Evolutionary conservation across 495 filamentous ascomycete species (phyloP).

Genomic region (Pyrenula massariospora): DNA sequence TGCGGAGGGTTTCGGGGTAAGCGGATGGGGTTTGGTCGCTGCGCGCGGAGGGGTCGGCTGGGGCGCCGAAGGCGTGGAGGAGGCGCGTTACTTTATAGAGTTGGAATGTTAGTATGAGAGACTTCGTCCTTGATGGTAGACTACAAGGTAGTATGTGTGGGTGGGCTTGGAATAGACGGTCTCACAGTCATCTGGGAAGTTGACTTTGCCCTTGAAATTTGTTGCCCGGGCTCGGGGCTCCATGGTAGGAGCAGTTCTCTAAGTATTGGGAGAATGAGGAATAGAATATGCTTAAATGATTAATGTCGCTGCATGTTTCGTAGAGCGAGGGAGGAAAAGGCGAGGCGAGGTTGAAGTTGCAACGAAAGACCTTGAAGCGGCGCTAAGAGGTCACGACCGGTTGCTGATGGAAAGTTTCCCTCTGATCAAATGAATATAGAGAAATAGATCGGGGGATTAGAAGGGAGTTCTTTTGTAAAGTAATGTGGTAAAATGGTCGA

Average conservation of each 20-base stretch:
- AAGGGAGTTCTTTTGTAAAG: too few species aligned
- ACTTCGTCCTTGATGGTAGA: background rate
- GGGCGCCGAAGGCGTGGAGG: conserved; percentile 81
- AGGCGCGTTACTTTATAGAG: conserved; percentile 50
- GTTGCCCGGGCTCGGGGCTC: conserved; percentile 67
- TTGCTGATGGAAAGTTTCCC: too few species aligned
- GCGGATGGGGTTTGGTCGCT: conserved; percentile 36
- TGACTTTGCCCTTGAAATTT: conserved; percentile 81
- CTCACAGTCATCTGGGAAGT: conserved; percentile 75
- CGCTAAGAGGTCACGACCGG: too few species aligned
- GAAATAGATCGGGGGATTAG: too few species aligned
- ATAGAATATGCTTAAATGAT: too few species aligned
- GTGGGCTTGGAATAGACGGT: conserved; percentile 10
- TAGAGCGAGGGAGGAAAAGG: too few species aligned
- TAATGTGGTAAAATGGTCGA: too few species aligned
- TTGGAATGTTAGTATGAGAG: background rate
- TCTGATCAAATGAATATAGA: too few species aligned
- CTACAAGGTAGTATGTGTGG: background rate
- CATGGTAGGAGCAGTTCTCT: conserved; percentile 23
- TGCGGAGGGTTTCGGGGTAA: conserved; percentile 68
- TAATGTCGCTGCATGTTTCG: too few species aligned
- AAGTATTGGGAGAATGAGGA: too few species aligned
- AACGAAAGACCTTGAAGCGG: too few species aligned
- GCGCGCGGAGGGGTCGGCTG: conserved; percentile 27
- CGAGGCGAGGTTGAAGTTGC: too few species aligned